Percentiles rank a stretch among this genome's conserved stretches.
phyloP scores from a whole-genome alignment of 495 filamentous ascomycete genomes.

The Penicillium daleae region DNA sequence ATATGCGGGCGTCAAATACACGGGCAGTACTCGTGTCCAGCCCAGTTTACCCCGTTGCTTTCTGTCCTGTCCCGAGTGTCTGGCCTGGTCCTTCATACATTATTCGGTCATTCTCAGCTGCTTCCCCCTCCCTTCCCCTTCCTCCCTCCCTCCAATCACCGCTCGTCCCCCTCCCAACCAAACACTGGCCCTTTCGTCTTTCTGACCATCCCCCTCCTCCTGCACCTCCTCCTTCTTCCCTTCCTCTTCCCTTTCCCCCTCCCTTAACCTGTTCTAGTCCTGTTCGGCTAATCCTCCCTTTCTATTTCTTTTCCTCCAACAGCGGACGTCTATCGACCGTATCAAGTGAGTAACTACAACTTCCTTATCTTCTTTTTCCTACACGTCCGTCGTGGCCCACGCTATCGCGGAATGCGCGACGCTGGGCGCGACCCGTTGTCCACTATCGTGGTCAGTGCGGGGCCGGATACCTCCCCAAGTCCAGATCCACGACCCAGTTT shows the following conservation, averaged over 20 bases:
- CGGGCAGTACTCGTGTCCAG: background rate
- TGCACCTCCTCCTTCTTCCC: conserved; percentile 10
- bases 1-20: background rate
- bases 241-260: conserved; percentile 25
- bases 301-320: conserved; percentile 12
- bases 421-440: conserved; percentile 5
- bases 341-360: conserved; percentile 51
- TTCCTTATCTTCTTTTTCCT: conserved; percentile 5
- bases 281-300: conserved; percentile 15
- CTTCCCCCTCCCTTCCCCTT: conserved; percentile 6
- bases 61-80: background rate
- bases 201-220: conserved; percentile 23
- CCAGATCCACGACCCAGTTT: background rate
- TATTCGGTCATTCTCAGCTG: too few species aligned
- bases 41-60: background rate
- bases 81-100: background rate
- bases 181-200: conserved; percentile 35
- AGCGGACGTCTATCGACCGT: conserved; percentile 61
- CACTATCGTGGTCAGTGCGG: conserved; percentile 35
- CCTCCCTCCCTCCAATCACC: conserved; percentile 5
- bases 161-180: conserved; percentile 6
- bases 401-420: conserved; percentile 10
- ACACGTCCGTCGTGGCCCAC: conserved; percentile 7
- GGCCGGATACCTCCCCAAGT: conserved; percentile 17
- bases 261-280: conserved; percentile 30